Conservation (phyloP, 352 stramenopile species). For the Phytophthora idaei region DNA sequence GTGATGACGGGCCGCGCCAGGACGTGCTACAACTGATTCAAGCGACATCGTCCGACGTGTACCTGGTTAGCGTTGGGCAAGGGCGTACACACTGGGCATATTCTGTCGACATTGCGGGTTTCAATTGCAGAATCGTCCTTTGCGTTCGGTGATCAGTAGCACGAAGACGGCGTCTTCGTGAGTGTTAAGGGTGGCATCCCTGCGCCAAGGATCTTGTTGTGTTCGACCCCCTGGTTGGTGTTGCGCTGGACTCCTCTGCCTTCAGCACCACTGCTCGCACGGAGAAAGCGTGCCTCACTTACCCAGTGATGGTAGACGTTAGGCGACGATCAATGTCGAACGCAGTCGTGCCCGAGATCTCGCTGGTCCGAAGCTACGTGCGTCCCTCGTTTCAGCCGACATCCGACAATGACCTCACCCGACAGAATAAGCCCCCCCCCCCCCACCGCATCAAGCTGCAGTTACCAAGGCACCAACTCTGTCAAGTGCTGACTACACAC, state of each 20-base stretch:
- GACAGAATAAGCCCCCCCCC: conserved; percentile 2
- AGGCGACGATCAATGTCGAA: conserved; percentile 2
- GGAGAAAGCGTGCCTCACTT: conserved; percentile 5
- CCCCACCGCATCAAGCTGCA: neutral
- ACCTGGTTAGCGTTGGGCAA: too few species aligned
- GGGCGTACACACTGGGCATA: too few species aligned
- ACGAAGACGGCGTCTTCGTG: too few species aligned
- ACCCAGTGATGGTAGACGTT: neutral
- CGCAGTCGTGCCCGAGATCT: conserved; percentile 9
- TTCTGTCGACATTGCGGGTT: too few species aligned
- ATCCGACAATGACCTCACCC: neutral
- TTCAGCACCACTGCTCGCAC: neutral
- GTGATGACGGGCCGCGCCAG: too few species aligned
- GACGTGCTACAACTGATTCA: too few species aligned
- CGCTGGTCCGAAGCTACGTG: conserved; percentile 18
- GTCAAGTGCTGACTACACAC: neutral
- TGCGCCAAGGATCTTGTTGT: too few species aligned
- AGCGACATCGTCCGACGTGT: too few species aligned
- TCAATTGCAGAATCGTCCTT: too few species aligned
- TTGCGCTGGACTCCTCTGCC: conserved; percentile 8
- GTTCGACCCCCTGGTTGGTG: neutral
- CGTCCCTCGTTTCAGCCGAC: too few species aligned
- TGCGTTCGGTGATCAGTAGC: too few species aligned
- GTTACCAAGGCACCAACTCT: neutral
- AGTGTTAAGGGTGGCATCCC: too few species aligned